Conservation (phyloP, 805 yeast species). For the Clavispora fructus region DNA sequence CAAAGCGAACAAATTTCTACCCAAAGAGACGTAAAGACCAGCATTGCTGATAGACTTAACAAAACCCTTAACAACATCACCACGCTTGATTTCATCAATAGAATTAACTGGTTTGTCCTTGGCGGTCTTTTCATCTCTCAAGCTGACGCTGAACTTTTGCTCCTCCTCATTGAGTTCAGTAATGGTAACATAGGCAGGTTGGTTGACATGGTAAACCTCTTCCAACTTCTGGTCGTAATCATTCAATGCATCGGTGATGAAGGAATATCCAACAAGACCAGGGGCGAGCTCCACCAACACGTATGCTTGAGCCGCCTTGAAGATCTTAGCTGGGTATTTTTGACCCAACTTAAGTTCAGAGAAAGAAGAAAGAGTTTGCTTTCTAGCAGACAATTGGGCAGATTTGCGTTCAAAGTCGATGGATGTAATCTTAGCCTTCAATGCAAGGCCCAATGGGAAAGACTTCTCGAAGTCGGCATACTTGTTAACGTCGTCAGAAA, state of each 20-base stretch:
- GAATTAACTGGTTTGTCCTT: slow-evolving; percentile 47
- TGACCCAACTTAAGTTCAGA: slow-evolving; percentile 52
- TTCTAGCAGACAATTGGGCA: slow-evolving; percentile 48
- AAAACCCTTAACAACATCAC: slow-evolving; percentile 77
- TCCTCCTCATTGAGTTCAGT: slow-evolving; percentile 41
- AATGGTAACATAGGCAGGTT: slow-evolving; percentile 55
- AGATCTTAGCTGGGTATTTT: slow-evolving; percentile 55
- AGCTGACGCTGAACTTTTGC: slow-evolving; percentile 56
- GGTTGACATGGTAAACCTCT: slow-evolving; percentile 45
- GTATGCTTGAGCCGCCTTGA: slow-evolving; percentile 52
- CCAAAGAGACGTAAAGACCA: slow-evolving; percentile 75
- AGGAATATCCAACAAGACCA: slow-evolving; percentile 56
- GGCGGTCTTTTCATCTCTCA: slow-evolving; percentile 47
- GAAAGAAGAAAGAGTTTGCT: slow-evolving; percentile 33
- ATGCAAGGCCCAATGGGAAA: slow-evolving; percentile 69
- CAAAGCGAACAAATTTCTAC: slow-evolving; percentile 67
- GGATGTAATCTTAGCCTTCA: slow-evolving; percentile 51
- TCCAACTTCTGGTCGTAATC: slow-evolving; percentile 54
- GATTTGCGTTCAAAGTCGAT: slow-evolving; percentile 50
- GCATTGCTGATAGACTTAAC: slow-evolving; percentile 67
- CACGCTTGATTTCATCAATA: slow-evolving; percentile 53
- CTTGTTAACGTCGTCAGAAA: slow-evolving; percentile 48
- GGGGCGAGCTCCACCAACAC: slow-evolving; percentile 69
- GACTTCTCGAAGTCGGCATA: slow-evolving; percentile 47
- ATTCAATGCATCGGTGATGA: slow-evolving; percentile 71